Evolutionary conservation across 2,329 filamentous ascomycete genomes (phyloP), one percentile per base, ranked within the genome.

Genomic region (Dendrostoma leiphaemia): DNA sequence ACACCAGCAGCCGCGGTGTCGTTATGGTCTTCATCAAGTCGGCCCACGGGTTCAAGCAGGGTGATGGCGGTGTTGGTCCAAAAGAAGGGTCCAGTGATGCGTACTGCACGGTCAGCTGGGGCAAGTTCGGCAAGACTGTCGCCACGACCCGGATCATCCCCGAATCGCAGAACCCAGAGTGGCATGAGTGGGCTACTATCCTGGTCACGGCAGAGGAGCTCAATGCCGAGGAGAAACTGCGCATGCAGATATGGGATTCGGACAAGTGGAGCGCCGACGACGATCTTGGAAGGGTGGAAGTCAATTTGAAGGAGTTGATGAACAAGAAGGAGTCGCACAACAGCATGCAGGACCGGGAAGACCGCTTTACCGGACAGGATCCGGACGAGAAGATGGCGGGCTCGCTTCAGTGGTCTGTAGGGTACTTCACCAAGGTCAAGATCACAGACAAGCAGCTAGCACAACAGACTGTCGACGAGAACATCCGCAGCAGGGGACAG

Each of bases 161-260:
- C 35, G 75, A 77, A 1, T 84, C 89, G 44, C 85, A 89, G 74
- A 74, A 87, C 28, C 88, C 88, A 0, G 75, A 73, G 43, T 91
- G 88, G 87, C 77, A 89, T 31, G 88, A 91, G 66, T 86, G 83
- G 47, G 81, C 81, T 21, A 86, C 81, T 54, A 70, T 91, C n/a
- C 72, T 89, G 1, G 86, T 91, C 1, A 85, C 85, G 0, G 78
- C 84, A 0, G 83, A 89, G 59, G 87, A 91, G 64, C 68, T 91
- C 10, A 88, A 91, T 57, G 86, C 89, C 0, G 80, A 85, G 21
- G 87, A 90, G 68, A 83, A 81, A 31, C 66, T 91, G 9, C 80
- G 86, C 3, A 64, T 91, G 1, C 86, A 90, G 63, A 73, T 91
- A 0, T 91, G 88, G 88, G 88, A 91, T 61, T 89, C 85, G 2